Evolutionary conservation across 768 basidiomycete genomes (phyloP), one percentile per base, ranked within the genome.

Genomic region (Russula brevipes): DNA sequence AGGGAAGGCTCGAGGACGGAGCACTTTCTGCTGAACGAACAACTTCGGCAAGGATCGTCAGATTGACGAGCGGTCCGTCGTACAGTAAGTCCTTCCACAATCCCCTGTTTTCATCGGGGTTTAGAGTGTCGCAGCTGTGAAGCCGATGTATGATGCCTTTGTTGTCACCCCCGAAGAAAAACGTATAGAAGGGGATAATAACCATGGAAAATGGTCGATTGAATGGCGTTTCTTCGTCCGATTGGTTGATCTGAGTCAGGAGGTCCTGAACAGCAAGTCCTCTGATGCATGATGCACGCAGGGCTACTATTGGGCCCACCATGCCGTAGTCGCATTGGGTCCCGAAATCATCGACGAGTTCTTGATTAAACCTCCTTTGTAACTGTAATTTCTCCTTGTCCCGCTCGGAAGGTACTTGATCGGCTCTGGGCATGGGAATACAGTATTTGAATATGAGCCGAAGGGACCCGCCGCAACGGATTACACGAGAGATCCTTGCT

Each of bases 21-120:
- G 24, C 49, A 5, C 24, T 7, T n/a, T 46, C 51, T 17, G 31
- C 5, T 17, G 5, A 19, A 35, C 38, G 61, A 46, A 63, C 16
- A 30, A 36, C 51, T 2, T 47, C 10, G 8, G 56, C 35, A 4
- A 63, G 57, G 2, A 58, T 41, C 7, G 38, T 41, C 44, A 63
- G 41, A 58, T 63, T 63, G 30, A 41, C 35, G 24, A 63, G 61
- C 2, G 61, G 44, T 17, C 56, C 57, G 51, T 58, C 56, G 31
- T 24, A 44, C n/a, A 58, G 45, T 41, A 63, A 30, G 19, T 1
- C 30, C 12, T 31, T 4, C 44, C 61, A 53, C 44, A 31, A 45
- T 30, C 11, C n/a, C n/a, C n/a, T n/a, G 9, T 17, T 19, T 14
- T 56, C 49, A 30, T 17, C 24, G 19, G 11, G 2, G 1, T 3